Evolutionary conservation across 2,329 filamentous ascomycete genomes (phyloP).

Genomic region (Claviceps sorghi): DNA sequence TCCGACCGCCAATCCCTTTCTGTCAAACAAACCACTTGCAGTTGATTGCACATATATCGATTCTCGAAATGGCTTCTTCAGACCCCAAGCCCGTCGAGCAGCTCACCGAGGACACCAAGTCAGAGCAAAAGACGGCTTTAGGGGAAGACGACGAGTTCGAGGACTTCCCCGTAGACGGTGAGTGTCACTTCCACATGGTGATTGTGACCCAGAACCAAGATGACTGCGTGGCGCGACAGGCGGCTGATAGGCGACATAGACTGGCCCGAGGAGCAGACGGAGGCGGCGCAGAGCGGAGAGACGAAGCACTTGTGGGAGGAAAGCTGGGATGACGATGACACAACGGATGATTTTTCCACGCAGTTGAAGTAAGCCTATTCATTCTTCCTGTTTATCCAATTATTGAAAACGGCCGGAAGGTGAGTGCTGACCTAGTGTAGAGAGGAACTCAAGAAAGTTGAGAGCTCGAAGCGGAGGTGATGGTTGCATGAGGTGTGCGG

Average conservation of each 20-base stretch:
- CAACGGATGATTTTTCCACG: conserved; percentile 86
- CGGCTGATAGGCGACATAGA: conserved; percentile 35
- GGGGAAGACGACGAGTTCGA: conserved; percentile 99
- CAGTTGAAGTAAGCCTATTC: conserved; percentile 64
- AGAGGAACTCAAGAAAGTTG: conserved; percentile 91
- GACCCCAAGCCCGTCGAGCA: conserved; percentile 18
- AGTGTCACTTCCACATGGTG: conserved; percentile 7
- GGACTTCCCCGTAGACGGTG: conserved; percentile 94
- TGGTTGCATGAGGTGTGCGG: not conserved
- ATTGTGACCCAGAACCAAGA: too few relatives aligned
- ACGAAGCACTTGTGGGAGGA: conserved; percentile 88
- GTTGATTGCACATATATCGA: too few relatives aligned
- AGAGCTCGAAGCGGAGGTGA: conserved; percentile 52
- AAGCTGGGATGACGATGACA: conserved; percentile 98
- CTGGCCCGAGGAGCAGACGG: conserved; percentile 84
- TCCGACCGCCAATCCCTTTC: not conserved
- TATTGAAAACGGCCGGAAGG: too few relatives aligned
- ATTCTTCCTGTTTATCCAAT: not conserved
- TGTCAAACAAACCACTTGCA: not conserved
- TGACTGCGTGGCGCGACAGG: not conserved
- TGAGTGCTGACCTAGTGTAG: conserved; percentile 25
- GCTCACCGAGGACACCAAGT: conserved; percentile 14
- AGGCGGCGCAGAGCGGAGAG: conserved; percentile 57
- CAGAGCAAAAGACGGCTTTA: conserved; percentile 45
- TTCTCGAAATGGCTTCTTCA: conserved; percentile 6